Base-by-base conservation (phyloP, 2,329 filamentous ascomycete genomes). In the Raffaelea ambrosiae region DNA sequence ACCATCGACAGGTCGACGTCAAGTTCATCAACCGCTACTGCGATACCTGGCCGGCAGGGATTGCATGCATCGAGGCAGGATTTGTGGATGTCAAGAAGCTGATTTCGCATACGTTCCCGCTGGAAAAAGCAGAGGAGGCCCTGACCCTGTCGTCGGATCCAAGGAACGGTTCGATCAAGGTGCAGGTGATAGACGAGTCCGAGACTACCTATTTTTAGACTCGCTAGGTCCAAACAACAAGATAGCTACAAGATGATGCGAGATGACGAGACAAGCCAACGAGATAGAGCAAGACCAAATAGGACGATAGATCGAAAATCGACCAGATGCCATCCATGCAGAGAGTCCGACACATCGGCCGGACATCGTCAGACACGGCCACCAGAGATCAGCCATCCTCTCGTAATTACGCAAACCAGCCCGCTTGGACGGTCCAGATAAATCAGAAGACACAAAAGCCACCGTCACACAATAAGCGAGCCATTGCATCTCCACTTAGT, bases 21-120 rank as follows among this genome's bases (percentile, higher is more conserved):
- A 77, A 74, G 35, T 86, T 86, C 63, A 86, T 85, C 59, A 85
- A 86, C 60, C 71, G 83, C 8, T 86, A 86, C 59, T 70, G 74
- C 38, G 80, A 86, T 57, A 85, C 81, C 0, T 86, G 83, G 82
- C 81, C 82, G 0, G 72, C 76, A 0, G 83, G 78, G 0, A 81
- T 86, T 31, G 69, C 75, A 7, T 77, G 76, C 43, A 58, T 86
- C 23, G 71, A 69, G 38, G 77, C 79, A 3, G 75, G 74, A 0
- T 69, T 84, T 1, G 58, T 86, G 9, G 73, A 84, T 57, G 64
- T 84, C 19, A 80, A 80, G 57, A 72, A 71, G 43, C 63, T 84
- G 18, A 74, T 86, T 3, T 79, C 81, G 11, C 81, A 86, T 59
- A 70, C 67, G 1, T 84, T 79, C 52, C 73, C 77, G 0, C 63